These are phyloP conservation scores for Infundibulicybe gibba DNA, from an alignment of 768 basidiomycete genomes.

Conservation along the genomic window DNA sequence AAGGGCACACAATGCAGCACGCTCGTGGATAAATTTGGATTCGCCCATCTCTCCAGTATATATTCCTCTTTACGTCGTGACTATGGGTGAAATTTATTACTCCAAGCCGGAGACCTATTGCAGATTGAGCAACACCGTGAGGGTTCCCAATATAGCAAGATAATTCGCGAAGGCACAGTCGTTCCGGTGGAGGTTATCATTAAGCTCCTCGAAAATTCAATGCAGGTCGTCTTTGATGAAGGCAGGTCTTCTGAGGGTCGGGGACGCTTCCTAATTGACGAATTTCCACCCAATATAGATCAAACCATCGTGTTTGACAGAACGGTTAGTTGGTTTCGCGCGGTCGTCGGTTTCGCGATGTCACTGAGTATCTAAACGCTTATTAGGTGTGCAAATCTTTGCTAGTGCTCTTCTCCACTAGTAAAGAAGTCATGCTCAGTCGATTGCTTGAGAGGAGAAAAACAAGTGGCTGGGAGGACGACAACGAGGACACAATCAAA, in stretches of 20 bases:
- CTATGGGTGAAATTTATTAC: constrained; percentile 5
- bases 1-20: constrained; percentile 93
- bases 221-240: constrained; percentile 57
- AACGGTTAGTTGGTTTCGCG: constrained; percentile 44
- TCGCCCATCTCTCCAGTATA: constrained; percentile 91
- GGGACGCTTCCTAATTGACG: constrained; percentile 93
- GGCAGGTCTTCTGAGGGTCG: constrained; percentile 38
- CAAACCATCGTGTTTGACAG: constrained; percentile 91
- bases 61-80: constrained; percentile 3
- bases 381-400: constrained; percentile 75
- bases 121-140: constrained; percentile 90
- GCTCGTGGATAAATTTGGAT: constrained; percentile 81
- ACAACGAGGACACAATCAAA: constrained; percentile 93
- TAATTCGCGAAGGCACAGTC: constrained; percentile 91
- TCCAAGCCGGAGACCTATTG: constrained; percentile 90
- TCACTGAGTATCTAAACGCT: not conserved
- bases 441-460: constrained; percentile 88
- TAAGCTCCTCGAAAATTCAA: constrained; percentile 92
- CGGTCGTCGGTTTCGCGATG: not conserved
- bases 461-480: constrained; percentile 94
- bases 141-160: constrained; percentile 74
- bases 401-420: constrained; percentile 80
- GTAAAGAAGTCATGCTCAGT: constrained; percentile 81
- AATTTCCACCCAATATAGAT: constrained; percentile 98
- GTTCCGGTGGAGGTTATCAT: constrained; percentile 97